Percentiles rank a stretch among this genome's conserved stretches.
Conservation (phyloP, 768 basidiomycete genomes). For the Auriscalpium vulgare region DNA sequence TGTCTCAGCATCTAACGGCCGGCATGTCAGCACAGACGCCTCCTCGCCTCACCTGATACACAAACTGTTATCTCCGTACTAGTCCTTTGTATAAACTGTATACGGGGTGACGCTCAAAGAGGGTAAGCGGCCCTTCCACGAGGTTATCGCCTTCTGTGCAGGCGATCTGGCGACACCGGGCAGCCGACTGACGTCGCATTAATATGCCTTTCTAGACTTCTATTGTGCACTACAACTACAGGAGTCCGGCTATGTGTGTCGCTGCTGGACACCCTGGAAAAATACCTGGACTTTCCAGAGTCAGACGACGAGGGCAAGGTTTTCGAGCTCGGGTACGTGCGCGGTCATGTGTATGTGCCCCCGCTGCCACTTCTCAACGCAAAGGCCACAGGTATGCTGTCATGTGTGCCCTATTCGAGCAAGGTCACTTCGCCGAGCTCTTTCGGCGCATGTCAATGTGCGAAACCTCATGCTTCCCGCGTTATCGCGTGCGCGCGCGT, state of each 20-base stretch:
- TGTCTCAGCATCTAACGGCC: not conserved
- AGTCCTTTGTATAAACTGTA: constrained; percentile 12
- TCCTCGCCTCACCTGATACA: constrained; percentile 18
- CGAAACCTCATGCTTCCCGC: not conserved
- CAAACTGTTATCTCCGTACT: constrained; percentile 5
- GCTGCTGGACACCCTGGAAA: constrained; percentile 67
- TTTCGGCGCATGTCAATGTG: constrained; percentile 11
- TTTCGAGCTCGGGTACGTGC: constrained; percentile 67
- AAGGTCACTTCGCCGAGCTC: constrained; percentile 12
- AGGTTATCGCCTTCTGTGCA: not conserved
- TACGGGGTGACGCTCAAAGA: constrained; percentile 3
- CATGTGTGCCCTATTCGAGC: constrained; percentile 11
- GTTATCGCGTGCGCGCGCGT: not conserved
- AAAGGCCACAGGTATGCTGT: constrained; percentile 12
- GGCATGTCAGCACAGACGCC: constrained; percentile 33
- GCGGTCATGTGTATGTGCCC: constrained; percentile 4
- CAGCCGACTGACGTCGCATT: constrained; percentile 23
- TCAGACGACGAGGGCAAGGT: constrained; percentile 54
- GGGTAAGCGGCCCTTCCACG: constrained; percentile 2
- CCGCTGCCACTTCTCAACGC: constrained; percentile 4
- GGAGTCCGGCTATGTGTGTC: constrained; percentile 61
- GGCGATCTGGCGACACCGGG: not conserved
- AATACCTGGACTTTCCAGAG: constrained; percentile 60
- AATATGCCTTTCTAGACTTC: constrained; percentile 29
- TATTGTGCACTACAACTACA: constrained; percentile 43